These are phyloP conservation scores for Spathaspora girioi DNA, from an alignment of 805 yeast species.

Conservation along the genomic window DNA sequence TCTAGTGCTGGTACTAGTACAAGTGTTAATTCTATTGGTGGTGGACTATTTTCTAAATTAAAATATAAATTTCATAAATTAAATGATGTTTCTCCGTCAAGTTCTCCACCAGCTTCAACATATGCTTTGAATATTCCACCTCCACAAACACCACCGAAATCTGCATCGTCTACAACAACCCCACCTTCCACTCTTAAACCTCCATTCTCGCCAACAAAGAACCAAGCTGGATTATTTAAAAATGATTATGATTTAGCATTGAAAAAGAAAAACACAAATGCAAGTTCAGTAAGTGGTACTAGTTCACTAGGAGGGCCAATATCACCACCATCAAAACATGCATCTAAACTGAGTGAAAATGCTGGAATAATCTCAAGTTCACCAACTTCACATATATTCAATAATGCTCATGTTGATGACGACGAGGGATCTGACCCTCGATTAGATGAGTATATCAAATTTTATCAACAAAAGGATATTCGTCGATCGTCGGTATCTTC, in stretches of 20 bases:
- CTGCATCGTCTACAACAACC: background rate
- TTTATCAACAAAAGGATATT: slow-evolving; percentile 24
- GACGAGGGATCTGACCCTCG: slow-evolving; percentile 25
- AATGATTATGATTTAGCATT: slow-evolving; percentile 3
- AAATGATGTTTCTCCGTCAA: slow-evolving; percentile 5
- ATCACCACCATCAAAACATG: background rate
- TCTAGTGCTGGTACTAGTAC: slow-evolving; percentile 11
- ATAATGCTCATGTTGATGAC: background rate
- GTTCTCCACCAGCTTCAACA: slow-evolving; percentile 1
- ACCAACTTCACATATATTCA: background rate
- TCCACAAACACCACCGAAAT: slow-evolving; percentile 4
- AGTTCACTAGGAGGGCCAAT: too few relatives aligned
- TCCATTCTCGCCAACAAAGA: background rate
- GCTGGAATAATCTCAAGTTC: background rate
- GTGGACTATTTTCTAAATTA: slow-evolving; percentile 33
- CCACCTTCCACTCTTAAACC: slow-evolving; percentile 1
- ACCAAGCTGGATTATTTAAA: slow-evolving; percentile 1
- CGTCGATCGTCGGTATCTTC: slow-evolving; percentile 15
- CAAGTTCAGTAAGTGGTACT: background rate
- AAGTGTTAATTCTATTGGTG: slow-evolving; percentile 2
- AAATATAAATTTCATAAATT: slow-evolving; percentile 27
- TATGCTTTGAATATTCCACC: background rate
- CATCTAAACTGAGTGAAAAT: background rate
- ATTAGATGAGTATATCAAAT: slow-evolving; percentile 33
- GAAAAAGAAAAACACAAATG: slow-evolving; percentile 1